Conservation (phyloP, 129 eudicot genomes). For the carrot (Daucus carota) region DNA sequence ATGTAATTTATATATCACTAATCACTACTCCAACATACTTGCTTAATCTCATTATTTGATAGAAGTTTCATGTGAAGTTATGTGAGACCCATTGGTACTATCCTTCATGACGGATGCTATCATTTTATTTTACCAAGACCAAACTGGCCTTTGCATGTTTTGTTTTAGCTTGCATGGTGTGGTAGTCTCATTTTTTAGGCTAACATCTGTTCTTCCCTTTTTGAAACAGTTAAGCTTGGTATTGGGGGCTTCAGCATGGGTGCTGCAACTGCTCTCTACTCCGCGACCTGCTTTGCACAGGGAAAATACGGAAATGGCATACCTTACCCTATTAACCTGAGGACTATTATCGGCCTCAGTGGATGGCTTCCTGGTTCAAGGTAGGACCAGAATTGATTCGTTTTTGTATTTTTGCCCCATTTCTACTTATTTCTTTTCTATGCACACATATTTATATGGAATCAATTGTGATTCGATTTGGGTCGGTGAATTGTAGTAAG, state of each 20-base stretch:
- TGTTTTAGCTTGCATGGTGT: background rate
- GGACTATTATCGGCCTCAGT: slow-evolving; percentile 80
- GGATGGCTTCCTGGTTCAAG: slow-evolving; percentile 98
- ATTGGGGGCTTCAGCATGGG: slow-evolving; percentile 99
- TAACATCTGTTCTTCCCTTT: background rate
- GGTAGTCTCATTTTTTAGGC: background rate
- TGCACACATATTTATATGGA: background rate
- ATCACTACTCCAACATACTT: background rate
- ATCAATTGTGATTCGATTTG: background rate
- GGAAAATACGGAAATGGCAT: slow-evolving; percentile 83
- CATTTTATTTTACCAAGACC: background rate
- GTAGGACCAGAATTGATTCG: slow-evolving; percentile 20
- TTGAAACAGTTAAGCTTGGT: slow-evolving; percentile 79
- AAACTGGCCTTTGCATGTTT: background rate
- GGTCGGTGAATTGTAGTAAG: background rate
- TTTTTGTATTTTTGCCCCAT: background rate
- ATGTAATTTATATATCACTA: background rate
- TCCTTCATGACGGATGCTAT: background rate
- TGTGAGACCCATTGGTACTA: background rate
- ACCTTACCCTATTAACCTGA: slow-evolving; percentile 70
- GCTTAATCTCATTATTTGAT: background rate
- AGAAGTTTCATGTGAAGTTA: background rate
- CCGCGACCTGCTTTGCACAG: slow-evolving; percentile 92
- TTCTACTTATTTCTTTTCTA: background rate
- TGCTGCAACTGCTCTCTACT: slow-evolving; percentile 86